Base-by-base conservation (phyloP, 2,329 filamentous ascomycete species). In the Magnaporthiopsis incrustans region DNA sequence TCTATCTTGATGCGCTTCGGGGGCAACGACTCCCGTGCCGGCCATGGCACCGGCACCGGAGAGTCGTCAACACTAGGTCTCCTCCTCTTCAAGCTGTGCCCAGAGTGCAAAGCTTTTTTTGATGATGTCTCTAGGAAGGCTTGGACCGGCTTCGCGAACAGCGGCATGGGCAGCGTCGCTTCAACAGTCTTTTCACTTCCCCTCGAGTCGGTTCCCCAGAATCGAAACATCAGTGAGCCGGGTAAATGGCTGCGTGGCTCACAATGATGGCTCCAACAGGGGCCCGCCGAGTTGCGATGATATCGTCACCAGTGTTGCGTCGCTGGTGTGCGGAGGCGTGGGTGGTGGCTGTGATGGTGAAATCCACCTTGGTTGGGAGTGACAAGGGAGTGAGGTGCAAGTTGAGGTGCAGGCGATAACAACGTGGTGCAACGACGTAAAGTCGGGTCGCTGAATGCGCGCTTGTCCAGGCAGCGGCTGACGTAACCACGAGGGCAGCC, bases 151-250 rank as follows among this genome's bases (percentile, higher is more conserved):
- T 72, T 73, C 63, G 69, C 68, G 67, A 72, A 73, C 66, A 73
- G 69, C 65, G 73, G 71, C 71, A 77, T 79, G 67, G 77, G 76
- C 68, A 76, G 72, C 67, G 76, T 76, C 68, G 75, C 73, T 69
- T 78, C 75, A 71, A 79, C 72, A 68, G 77, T 75, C 74, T 78
- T 80, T 65, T 86, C 82, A 77, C 79, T 82, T 80, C 80, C 82
- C 80, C 80, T 79, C 68, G 81, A 76, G 71, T 86, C 85, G 70
- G 81, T 79, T 71, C 79, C 77, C 82, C 84, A 87, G 72, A 86
- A 84, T 69, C 82, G 80, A 76, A 87, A 86, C 84, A 87, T 87
- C 76, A 79, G 78, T 76, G 79, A 77, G 74, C 74, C 33, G 14
- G 25, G n/a, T 50, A 18, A 2, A 5, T n/a, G 44, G 44, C 44